phyloP scores from a whole-genome alignment of 208 protist genomes.

The Wallacemonas sp. region DNA sequence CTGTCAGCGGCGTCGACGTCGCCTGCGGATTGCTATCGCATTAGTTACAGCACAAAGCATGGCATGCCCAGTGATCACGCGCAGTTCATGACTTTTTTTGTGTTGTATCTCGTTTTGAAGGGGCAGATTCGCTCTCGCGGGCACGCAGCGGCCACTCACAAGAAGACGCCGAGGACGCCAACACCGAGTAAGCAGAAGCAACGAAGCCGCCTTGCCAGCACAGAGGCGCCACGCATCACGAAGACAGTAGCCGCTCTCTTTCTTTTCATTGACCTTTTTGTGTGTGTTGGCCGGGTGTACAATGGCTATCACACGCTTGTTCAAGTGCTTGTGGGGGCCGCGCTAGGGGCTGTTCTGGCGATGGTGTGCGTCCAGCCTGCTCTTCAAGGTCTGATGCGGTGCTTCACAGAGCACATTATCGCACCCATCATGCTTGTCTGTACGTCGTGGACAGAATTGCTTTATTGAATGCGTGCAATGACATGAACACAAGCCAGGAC shows the following conservation, averaged over 20 bases:
- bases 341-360: conserved; percentile 39
- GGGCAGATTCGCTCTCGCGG: not conserved
- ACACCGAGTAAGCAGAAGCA: not conserved
- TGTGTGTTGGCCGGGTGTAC: conserved; percentile 66
- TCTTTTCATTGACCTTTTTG: conserved; percentile 33
- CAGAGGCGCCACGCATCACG: not conserved
- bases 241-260: conserved; percentile 19
- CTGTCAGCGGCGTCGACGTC: not conserved
- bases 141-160: not conserved
- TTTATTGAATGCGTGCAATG: not conserved
- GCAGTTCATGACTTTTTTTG: conserved; percentile 80
- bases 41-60: conserved; percentile 48
- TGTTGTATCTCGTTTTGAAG: conserved; percentile 40
- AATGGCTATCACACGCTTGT: conserved; percentile 69
- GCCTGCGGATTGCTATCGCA: not conserved
- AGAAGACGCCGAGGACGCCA: not conserved
- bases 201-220: no score
- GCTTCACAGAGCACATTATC: conserved; percentile 22
- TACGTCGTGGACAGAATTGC: conserved; percentile 45
- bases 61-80: conserved; percentile 83
- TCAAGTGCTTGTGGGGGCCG: conserved; percentile 58
- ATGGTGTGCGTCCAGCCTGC: conserved; percentile 28
- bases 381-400: conserved; percentile 31
- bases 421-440: conserved; percentile 59
- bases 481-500: not conserved